Percentiles rank a stretch among this genome's conserved stretches.
Evolutionary conservation across 2,329 filamentous ascomycete species (phyloP).

Genomic region (Sarocladiaceae sp.): DNA sequence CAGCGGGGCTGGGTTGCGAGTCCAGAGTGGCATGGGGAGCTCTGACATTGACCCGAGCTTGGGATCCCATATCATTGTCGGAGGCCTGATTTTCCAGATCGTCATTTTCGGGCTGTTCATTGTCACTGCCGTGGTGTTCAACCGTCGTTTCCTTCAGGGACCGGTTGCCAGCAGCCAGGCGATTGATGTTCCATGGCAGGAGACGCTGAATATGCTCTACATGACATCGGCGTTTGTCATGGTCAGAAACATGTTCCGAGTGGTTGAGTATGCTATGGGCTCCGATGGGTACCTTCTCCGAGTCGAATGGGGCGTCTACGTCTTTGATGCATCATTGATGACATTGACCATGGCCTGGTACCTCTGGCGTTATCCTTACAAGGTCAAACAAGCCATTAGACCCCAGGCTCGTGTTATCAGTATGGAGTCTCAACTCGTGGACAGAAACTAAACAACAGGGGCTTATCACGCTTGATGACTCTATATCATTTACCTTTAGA

Average conservation of each 20-base stretch:
- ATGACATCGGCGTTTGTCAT: constrained; percentile 30
- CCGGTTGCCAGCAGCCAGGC: neutral
- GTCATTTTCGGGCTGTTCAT: constrained; percentile 47
- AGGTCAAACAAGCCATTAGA: constrained; percentile 4
- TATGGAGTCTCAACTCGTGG: neutral
- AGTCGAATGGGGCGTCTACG: constrained; percentile 32
- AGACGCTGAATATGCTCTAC: constrained; percentile 29
- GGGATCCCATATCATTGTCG: constrained; percentile 43
- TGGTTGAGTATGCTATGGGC: constrained; percentile 39
- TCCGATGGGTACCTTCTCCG: constrained; percentile 28
- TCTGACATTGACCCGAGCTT: constrained; percentile 18
- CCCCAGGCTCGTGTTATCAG: neutral
- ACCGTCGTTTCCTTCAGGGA: constrained; percentile 19
- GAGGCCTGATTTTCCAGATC: constrained; percentile 49
- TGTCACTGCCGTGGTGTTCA: constrained; percentile 36
- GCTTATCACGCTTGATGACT: no score
- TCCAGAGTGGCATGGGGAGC: constrained; percentile 17
- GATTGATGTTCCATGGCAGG: constrained; percentile 23
- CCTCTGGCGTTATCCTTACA: constrained; percentile 15
- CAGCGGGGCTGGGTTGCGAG: constrained; percentile 22
- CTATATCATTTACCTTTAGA: no score
- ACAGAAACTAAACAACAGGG: neutral
- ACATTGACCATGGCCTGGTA: constrained; percentile 18
- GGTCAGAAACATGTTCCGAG: constrained; percentile 34
- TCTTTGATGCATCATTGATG: constrained; percentile 36